These are phyloP conservation scores for Neurospora hispaniola DNA, from an alignment of 495 filamentous ascomycete species.

Conservation along the genomic window DNA sequence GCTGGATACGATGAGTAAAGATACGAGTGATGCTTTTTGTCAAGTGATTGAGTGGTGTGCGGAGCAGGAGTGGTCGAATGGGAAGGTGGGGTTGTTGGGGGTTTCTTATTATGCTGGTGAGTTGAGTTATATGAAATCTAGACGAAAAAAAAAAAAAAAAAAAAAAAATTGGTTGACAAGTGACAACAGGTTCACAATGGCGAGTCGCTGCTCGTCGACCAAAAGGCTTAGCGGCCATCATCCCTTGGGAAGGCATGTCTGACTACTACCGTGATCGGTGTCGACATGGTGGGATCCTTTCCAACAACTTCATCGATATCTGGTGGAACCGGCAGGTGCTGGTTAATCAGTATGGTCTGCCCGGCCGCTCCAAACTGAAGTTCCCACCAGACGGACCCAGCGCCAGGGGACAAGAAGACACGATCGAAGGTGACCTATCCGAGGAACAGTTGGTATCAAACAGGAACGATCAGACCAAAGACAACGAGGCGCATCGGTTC, in stretches of 20 bases:
- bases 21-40: constrained; percentile 48
- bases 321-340: constrained; percentile 59
- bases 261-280: constrained; percentile 56
- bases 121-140: background rate
- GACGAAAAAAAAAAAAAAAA: background rate
- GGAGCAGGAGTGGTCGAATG: constrained; percentile 48
- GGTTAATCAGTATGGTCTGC: constrained; percentile 50
- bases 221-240: constrained; percentile 46
- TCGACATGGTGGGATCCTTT: constrained; percentile 56
- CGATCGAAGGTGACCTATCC: constrained; percentile 44
- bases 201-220: constrained; percentile 50
- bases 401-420: constrained; percentile 40
- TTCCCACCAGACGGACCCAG: constrained; percentile 28
- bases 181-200: constrained; percentile 38
- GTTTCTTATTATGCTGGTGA: constrained; percentile 51
- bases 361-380: constrained; percentile 14
- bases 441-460: constrained; percentile 41
- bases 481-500: constrained; percentile 44
- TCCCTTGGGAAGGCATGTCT: constrained; percentile 62
- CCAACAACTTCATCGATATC: constrained; percentile 49
- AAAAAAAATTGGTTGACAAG: background rate
- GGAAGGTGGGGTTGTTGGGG: constrained; percentile 52
- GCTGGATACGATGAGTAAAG: constrained; percentile 50
- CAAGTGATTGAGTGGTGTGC: constrained; percentile 56
- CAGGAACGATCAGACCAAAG: constrained; percentile 48